Base-by-base conservation (phyloP, 768 basidiomycete species). In the Tylopilus sp. region DNA sequence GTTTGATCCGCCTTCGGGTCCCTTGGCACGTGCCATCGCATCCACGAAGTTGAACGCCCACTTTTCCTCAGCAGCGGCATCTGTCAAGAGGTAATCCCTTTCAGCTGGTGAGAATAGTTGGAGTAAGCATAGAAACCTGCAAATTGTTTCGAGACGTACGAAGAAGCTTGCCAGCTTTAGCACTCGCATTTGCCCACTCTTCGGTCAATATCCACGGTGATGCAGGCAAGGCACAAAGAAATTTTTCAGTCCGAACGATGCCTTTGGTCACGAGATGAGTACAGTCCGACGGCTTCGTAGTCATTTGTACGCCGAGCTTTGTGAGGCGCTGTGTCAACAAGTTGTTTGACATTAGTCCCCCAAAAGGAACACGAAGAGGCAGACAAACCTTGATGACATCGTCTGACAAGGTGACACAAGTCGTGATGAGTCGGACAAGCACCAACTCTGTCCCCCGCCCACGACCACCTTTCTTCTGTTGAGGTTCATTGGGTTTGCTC, bases 211-310 rank as follows among this genome's bases (percentile, higher is more conserved):
- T 73, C 53, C 73, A 75, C 0, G 88, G 85, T 0, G 78, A 80
- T 1, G 68, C 68, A 0, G 87, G 75, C 57, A 95, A 71, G 0
- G 89, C 90, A 58, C 83, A 83, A 0, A 97, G 74, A 63, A 95
- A 88, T 66, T 95, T 97, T 63, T 93, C 88, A 1, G 94, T 95
- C 5, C 93, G 80, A 6, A 85, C 81, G 22, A 95, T 73, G 23
- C 75, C 73, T 30, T 77, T 79, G 10, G 82, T 80, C 42, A 95
- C 67, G 12, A 97, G 75, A 69, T 95, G 90, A 0, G 91, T 95
- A 60, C 86, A 91, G 48, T 91, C 83, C 1, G 67, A 61, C 0
- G 86, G 74, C 30, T 81, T 78, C 2, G 77, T 75, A 8, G 82
- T 81, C 51, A 83, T 71, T 56, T 78, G 82, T 8, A 80, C 84